Base-by-base conservation (phyloP, 75 land plant species). In the Sequoiadendron giganteum region DNA sequence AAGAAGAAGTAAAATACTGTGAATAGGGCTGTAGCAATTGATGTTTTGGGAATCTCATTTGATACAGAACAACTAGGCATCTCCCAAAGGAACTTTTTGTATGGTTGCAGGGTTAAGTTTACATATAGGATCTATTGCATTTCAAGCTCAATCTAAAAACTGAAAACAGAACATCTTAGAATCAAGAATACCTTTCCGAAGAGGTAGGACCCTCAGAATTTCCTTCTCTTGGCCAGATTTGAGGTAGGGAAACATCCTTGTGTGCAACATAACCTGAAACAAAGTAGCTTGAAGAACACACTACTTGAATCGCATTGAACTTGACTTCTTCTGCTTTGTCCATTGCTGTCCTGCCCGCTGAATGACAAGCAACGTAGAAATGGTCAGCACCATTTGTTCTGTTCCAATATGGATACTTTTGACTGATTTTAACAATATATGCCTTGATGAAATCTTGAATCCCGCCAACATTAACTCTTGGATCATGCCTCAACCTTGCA, bases 301-400 rank as follows among this genome's bases (percentile, higher is more conserved):
- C 95, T 85, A 92, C 92, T 89, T 95, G 95, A 75, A 93, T 91
- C 25, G 93, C 92, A 88, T 94, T 96, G 36, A 88, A 84, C 78
- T 84, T 90, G n/a, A 93, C 93, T 48, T 83, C 79, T 19, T 85
- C 86, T 28, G 91, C 90, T 87, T 93, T 89, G 36, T 95, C 90
- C 91, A 91, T 90, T 11, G 95, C 96, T 4, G 89, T 83, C 36
- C 90, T 85, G 77, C 92, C 95, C 79, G 92, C 87, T 45, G 95
- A 96, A 89, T 95, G 96, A 86, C 96, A 95, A 84, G 96, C 95
- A 81, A 89, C 96, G 72, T 93, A 95, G 87, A 95, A 95, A 88
- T 95, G 96, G 82, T 95, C 96, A 82, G 95, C 93, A 10, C 96
- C 96, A 85, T 86, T 90, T 56, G 90, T 92, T 43, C 94, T 75